Evolutionary conservation across 805 yeast species (phyloP), one percentile per base, ranked within the genome.

Genomic region (Suhomyces canberraensis): DNA sequence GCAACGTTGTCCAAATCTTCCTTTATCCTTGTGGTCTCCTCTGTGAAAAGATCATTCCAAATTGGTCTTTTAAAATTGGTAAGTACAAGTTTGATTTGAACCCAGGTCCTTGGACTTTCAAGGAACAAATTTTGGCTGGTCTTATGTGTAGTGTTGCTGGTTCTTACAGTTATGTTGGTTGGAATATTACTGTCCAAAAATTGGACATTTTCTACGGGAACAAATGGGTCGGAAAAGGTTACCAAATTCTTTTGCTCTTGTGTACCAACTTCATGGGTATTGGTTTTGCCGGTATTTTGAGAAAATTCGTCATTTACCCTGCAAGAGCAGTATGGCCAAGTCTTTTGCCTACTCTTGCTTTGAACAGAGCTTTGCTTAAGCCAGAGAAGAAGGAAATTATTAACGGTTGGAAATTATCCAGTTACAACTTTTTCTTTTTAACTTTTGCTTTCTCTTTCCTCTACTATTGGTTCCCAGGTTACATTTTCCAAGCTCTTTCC

Each of bases 91-190:
- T 49, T 16, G 48, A 46, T 7, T 52, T 79, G 32, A 78, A 78
- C 51, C 82, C 81, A 2, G 83, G 85, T 11, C 81, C 82, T 11
- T 81, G 84, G 81, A 61, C 67, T 18, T 66, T 56, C 45, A 80
- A 80, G 50, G 86, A 80, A 47, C 87, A 81, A 54, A 77, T 79
- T 78, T 67, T 81, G 40, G 65, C 81, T 1, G 74, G 86, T 6
- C 48, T 69, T 15, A 62, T 64, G 48, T 61, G 49, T 46, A 53
- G 63, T 31, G 63, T 65, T 19, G 61, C 65, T 22, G 50, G 54
- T 24, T 47, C 60, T 22, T 46, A 49, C 40, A 46, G 53, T 35
- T 61, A 40, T 25, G 56, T 52, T 13, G 33, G 45, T 2, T 48
- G 29, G 29, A 53, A 52, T 36, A 51, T 54, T 29, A 45, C 42